Conservation (phyloP, 2,329 filamentous ascomycete species). For the Emericellopsis cladophorae region DNA sequence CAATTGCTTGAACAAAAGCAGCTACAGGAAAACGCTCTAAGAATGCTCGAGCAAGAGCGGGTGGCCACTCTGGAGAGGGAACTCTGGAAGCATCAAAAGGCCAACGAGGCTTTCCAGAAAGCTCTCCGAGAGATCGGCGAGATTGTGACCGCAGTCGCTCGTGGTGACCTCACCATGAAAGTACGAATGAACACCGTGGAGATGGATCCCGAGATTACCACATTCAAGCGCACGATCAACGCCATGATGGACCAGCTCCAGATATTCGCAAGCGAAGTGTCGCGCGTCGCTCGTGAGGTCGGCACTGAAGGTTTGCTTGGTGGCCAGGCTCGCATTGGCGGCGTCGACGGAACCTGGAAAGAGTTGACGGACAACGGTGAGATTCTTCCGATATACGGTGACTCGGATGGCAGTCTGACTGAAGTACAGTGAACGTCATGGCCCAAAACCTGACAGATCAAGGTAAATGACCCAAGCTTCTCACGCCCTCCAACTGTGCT, state of each 20-base stretch:
- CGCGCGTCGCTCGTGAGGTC: slow-evolving; percentile 85
- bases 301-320: slow-evolving; percentile 90
- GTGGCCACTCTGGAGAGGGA: slow-evolving; percentile 85
- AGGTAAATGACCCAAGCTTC: slow-evolving; percentile 23
- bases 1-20: slow-evolving; percentile 79
- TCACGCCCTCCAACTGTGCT: not conserved
- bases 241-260: slow-evolving; percentile 98
- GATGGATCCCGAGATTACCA: slow-evolving; percentile 96
- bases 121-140: slow-evolving; percentile 92
- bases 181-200: slow-evolving; percentile 91
- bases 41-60: slow-evolving; percentile 73
- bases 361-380: slow-evolving; percentile 79
- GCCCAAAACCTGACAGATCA: slow-evolving; percentile 72
- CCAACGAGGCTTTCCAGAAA: slow-evolving; percentile 97
- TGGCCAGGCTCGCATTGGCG: slow-evolving; percentile 85
- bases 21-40: slow-evolving; percentile 70
- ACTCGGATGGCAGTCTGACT: not conserved
- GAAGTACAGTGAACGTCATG: slow-evolving; percentile 59
- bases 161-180: slow-evolving; percentile 92
- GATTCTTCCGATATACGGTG: not conserved
- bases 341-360: slow-evolving; percentile 95
- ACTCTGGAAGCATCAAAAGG: slow-evolving; percentile 92
- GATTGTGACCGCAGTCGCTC: slow-evolving; percentile 91
- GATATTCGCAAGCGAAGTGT: slow-evolving; percentile 93
- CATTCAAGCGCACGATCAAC: slow-evolving; percentile 96